Evolutionary conservation across 2,329 filamentous ascomycete species (phyloP).

Genomic region (Calonectria hawksworthii): DNA sequence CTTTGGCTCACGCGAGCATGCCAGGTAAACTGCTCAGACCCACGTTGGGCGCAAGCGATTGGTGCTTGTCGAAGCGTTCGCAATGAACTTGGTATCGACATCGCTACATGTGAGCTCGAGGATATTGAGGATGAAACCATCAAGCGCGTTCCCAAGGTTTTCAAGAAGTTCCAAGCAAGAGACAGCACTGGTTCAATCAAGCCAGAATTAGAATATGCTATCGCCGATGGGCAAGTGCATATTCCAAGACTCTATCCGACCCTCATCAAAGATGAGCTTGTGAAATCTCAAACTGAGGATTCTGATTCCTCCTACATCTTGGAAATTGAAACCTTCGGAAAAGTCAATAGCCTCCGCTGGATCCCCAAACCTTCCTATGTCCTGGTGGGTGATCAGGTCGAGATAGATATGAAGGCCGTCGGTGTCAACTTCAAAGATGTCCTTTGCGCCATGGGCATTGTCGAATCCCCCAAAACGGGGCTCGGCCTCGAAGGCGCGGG

Average conservation of each 20-base stretch:
- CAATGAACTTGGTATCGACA: conserved; percentile 40
- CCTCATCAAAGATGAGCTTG: not conserved
- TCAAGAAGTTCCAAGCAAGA: not conserved
- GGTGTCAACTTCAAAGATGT: conserved; percentile 6
- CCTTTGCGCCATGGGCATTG: not conserved
- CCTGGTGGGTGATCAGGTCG: not conserved
- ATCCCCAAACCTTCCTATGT: not conserved
- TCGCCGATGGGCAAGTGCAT: not conserved
- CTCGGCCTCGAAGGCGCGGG: not conserved
- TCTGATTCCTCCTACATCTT: not conserved
- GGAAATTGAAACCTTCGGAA: not conserved
- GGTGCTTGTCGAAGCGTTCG: conserved; percentile 47
- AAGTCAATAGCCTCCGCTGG: not conserved
- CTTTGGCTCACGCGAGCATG: conserved; percentile 49
- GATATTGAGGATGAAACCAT: not conserved
- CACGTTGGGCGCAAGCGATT: conserved; percentile 42
- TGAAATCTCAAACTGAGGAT: not conserved
- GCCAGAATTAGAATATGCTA: not conserved
- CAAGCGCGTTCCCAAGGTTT: not conserved
- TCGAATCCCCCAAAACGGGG: not conserved
- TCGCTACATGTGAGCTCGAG: conserved; percentile 48
- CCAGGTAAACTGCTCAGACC: conserved; percentile 45
- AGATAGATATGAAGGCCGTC: not conserved
- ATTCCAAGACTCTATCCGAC: not conserved
- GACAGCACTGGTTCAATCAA: not conserved